These are phyloP conservation scores for Fusarium falciforme DNA, from an alignment of 2,329 filamentous ascomycete species.

Conservation along the genomic window DNA sequence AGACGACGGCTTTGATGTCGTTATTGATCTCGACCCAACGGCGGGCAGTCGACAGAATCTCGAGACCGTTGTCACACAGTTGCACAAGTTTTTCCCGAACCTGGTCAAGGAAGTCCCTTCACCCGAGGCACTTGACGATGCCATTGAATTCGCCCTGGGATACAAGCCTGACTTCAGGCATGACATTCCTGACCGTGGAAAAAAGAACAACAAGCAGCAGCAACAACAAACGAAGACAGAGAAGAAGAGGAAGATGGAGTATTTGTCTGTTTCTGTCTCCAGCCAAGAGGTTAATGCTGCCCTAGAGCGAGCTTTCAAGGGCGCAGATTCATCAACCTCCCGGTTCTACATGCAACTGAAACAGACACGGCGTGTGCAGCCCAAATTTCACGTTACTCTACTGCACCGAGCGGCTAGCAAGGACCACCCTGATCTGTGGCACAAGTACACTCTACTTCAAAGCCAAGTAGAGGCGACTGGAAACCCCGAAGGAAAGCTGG, in stretches of 20 bases:
- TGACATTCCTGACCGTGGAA: conserved; percentile 71
- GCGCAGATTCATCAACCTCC: conserved; percentile 56
- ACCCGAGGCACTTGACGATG: conserved; percentile 79
- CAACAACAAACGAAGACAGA: conserved; percentile 42
- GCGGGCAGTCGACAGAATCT: conserved; percentile 86
- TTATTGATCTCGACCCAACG: conserved; percentile 86
- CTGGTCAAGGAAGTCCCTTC: conserved; percentile 79
- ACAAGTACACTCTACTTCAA: conserved; percentile 74
- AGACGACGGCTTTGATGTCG: conserved; percentile 82
- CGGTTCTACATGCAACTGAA: conserved; percentile 81
- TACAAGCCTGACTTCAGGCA: conserved; percentile 84
- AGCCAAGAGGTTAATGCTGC: conserved; percentile 58
- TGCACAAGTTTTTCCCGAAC: conserved; percentile 83
- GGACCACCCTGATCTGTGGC: conserved; percentile 78
- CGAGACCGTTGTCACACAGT: conserved; percentile 77
- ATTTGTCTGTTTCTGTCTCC: conserved; percentile 64
- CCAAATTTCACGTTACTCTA: conserved; percentile 92
- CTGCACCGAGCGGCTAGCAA: conserved; percentile 79
- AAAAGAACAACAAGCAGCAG: conserved; percentile 49
- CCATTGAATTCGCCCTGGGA: conserved; percentile 78
- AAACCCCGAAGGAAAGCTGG: conserved; percentile 57
- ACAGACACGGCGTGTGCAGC: conserved; percentile 79
- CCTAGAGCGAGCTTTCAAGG: conserved; percentile 77
- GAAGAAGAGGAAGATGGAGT: conserved; percentile 61
- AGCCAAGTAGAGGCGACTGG: conserved; percentile 52